Conservation (phyloP, 139 green algal genomes). For the Raphidocelis subcapitata region DNA sequence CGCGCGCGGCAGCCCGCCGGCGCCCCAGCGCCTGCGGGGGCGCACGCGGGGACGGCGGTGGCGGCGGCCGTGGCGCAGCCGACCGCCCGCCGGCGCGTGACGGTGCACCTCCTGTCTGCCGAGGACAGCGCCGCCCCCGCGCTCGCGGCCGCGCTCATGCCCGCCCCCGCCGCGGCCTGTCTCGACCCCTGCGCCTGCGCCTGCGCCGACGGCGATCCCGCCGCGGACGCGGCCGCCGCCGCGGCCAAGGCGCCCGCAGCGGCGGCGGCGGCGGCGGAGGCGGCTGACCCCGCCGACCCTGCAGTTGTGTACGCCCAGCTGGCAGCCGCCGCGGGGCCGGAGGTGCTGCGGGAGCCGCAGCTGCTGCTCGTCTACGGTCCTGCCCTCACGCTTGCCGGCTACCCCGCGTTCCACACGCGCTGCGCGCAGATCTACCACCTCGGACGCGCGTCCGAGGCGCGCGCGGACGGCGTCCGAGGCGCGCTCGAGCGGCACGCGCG, state of each 20-base stretch:
- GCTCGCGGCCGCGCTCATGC: too few species aligned
- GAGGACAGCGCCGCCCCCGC: too few species aligned
- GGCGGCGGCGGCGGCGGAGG: constrained; percentile 2
- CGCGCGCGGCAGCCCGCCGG: too few species aligned
- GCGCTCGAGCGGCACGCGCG: constrained; percentile 15
- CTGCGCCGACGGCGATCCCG: too few species aligned
- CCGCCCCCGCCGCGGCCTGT: too few species aligned
- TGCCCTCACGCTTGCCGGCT: constrained; percentile 28
- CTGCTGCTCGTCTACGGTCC: constrained; percentile 34
- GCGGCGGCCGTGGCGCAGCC: too few species aligned
- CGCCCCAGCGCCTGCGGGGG: too few species aligned
- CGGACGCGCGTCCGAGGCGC: neutral
- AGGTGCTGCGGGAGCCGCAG: constrained; percentile 17
- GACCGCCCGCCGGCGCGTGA: too few species aligned
- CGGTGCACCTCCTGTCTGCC: too few species aligned
- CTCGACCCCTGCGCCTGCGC: too few species aligned
- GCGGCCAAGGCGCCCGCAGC: neutral
- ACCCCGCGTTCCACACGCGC: constrained; percentile 34
- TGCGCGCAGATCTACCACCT: constrained; percentile 27
- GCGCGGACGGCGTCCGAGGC: neutral
- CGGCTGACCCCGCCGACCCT: neutral
- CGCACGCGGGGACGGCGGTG: too few species aligned
- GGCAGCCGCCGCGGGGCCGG: neutral
- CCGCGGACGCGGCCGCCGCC: too few species aligned
- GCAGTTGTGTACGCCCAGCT: neutral